A percentile compares a stretch with the other conserved stretches of the same genome.
Evolutionary conservation across 176 grass and related monocot species (phyloP).

Genomic region (Ananas comosus): DNA sequence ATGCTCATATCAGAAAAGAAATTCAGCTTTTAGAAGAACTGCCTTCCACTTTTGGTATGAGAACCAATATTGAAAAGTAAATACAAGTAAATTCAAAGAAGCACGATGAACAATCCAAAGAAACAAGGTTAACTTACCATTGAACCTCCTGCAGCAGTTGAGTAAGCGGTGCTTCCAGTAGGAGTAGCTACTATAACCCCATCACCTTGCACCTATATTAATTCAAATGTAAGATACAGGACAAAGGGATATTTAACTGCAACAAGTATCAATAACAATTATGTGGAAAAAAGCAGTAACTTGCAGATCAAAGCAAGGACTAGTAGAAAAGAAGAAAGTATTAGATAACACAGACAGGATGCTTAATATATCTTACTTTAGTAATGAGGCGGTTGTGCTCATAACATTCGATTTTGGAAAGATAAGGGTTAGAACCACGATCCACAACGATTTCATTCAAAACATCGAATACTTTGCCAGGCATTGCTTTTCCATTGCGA

Average conservation of each 20-base stretch:
- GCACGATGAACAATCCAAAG: too few relatives aligned
- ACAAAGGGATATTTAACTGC: background rate
- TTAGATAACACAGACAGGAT: background rate
- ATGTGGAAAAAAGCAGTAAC: background rate
- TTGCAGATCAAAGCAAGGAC: background rate
- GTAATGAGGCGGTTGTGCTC: conserved; percentile 95
- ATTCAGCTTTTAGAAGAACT: too few relatives aligned
- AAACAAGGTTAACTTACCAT: conserved; percentile 47
- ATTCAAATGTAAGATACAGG: conserved; percentile 2
- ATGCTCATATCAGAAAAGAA: too few relatives aligned
- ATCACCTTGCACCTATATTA: conserved; percentile 92
- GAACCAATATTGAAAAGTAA: background rate
- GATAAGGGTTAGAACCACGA: conserved; percentile 94
- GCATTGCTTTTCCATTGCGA: conserved; percentile 86
- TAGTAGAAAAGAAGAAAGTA: background rate
- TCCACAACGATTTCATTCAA: conserved; percentile 97
- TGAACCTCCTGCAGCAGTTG: conserved; percentile 92
- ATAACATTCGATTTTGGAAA: conserved; percentile 98
- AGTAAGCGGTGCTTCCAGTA: conserved; percentile 95
- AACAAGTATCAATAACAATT: too few relatives aligned
- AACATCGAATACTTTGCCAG: conserved; percentile 95
- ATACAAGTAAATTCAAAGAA: background rate
- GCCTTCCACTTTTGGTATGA: background rate
- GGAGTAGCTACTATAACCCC: conserved; percentile 98
- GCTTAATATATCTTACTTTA: conserved; percentile 50